Evolutionary conservation across 257 asterid genomes (phyloP), one percentile per base, ranked within the genome.

Genomic region (Nicotiana obtusifolia): DNA sequence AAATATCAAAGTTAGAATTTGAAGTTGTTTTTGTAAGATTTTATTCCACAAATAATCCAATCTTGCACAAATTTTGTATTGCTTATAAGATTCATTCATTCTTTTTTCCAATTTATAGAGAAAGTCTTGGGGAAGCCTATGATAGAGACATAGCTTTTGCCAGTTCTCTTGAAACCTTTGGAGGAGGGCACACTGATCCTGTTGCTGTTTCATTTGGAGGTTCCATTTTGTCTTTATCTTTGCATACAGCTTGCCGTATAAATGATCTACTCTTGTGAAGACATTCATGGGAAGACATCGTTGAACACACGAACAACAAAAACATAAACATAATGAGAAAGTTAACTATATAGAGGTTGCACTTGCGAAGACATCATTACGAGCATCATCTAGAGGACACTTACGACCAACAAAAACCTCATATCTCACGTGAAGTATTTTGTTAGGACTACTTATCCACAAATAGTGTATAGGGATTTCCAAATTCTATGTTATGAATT

Each of bases 91-190:
- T 19, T 69, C n/a, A 65, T 77, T 67, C 57, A 22, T 47, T 73
- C 78, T 16, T 44, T 47, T 81, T 30, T 85, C 37, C 80, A 81
- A 61, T 84, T 86, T 86, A 61, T 91, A 96, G 99, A 62, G 99
- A 93, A 83, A 98, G 98, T 85, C 98, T 96, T 84, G 98, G 94
- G 82, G 99, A 96, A 85, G 97, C 97, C 87, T 93, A 90, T 84
- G 97, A 93, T 76, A 91, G 90, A 88, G 97, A 94, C 84, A 88
- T 93, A 86, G 90, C 94, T 82, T 96, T 96, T 87, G 97, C 99
- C 75, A 87, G 89, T 86, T 85, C 97, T n/a, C 93, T 96, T 69
- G 98, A 94, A 88, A 90, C 87, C 64, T 93, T 96, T 92, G 91
- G 95, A 64, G 99, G 98, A 68, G 97, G 92, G 77, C 93, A 88